Base-by-base conservation (phyloP, 257 asterid genomes). In the Plantago ovata region DNA sequence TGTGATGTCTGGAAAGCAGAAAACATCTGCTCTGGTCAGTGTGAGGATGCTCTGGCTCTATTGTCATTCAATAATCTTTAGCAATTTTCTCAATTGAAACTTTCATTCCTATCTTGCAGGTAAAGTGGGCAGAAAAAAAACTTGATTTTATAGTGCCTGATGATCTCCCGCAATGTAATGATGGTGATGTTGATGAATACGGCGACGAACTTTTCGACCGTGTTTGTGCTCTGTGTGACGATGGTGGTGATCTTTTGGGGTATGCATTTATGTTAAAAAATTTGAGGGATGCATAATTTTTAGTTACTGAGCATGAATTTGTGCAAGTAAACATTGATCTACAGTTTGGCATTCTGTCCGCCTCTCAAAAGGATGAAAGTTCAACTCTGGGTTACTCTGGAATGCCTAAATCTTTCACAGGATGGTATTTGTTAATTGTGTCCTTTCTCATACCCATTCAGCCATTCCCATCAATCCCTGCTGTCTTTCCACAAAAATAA, bases 181-280 rank as follows among this genome's bases (percentile, higher is more conserved):
- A 58, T 58, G 71, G 58, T 62, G 75, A 46, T 22, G 56, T 51
- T 57, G 78, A 74, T 48, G 75, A 45, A 19, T 69, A 63, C 52
- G 57, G 60, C 32, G 77, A 70, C 36, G 73, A 66, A 48, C 48
- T 71, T 60, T 78, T 74, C 69, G 85, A 75, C 59, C 65, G 75
- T 49, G 88, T 82, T 32, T 82, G 95, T 69, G 83, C 81, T 14
- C 65, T 61, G 19, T 85, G 95, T 72, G 95, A 85, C 55, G 82
- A 85, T 70, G 95, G 95, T 60, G 95, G 95, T 10, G 75, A 80
- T 38, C 9, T 86, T 61, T 66, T 83, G 60, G 68, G 85, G 92
- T 86, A 85, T 62, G 80, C 60, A 65, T 28, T 28, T 28, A 28
- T 70, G 40, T 43, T 48, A 48, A 13, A 49, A 56, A 36, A 46